A percentile compares a stretch with the other conserved stretches of the same genome.
Evolutionary conservation across 306 rosid genomes (phyloP).

Genomic region (Hippophae gyantsensis): DNA sequence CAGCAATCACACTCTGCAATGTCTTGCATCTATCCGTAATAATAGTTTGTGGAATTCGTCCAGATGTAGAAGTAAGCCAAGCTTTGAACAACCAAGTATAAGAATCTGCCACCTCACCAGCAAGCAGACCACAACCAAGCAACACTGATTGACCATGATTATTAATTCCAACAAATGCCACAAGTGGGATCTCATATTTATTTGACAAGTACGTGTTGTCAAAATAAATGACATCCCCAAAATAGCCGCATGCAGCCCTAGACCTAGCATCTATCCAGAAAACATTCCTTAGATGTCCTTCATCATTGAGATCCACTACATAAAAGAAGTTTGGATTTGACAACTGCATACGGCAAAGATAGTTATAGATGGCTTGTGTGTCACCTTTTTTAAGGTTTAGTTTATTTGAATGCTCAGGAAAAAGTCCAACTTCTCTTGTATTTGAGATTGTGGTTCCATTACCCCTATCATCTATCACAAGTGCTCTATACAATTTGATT

Average conservation of each 20-base stretch:
- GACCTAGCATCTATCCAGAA: slow-evolving; percentile 83
- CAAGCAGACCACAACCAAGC: slow-evolving; percentile 80
- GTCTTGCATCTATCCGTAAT: slow-evolving; percentile 70
- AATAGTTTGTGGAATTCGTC: slow-evolving; percentile 63
- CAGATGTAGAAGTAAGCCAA: slow-evolving; percentile 65
- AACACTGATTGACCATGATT: slow-evolving; percentile 79
- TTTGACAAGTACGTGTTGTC: slow-evolving; percentile 68
- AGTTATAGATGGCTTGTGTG: slow-evolving; percentile 80
- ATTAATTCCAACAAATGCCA: slow-evolving; percentile 79
- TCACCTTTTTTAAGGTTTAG: slow-evolving; percentile 78
- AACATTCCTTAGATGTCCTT: slow-evolving; percentile 69
- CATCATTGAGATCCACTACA: slow-evolving; percentile 80
- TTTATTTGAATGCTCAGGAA: slow-evolving; percentile 33
- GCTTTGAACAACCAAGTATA: slow-evolving; percentile 76
- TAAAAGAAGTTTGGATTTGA: slow-evolving; percentile 87
- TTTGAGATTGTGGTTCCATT: slow-evolving; percentile 30
- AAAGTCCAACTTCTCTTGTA: slow-evolving; percentile 31
- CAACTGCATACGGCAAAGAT: slow-evolving; percentile 81
- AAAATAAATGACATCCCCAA: slow-evolving; percentile 62
- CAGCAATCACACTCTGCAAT: slow-evolving; percentile 54
- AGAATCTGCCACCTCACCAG: slow-evolving; percentile 68
- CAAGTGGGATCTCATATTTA: slow-evolving; percentile 83
- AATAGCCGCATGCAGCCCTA: slow-evolving; percentile 74
- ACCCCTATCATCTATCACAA: slow-evolving; percentile 72
- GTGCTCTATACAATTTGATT: slow-evolving; percentile 71